Percentiles rank a stretch among this genome's conserved stretches.
phyloP scores from a whole-genome alignment of 345 rosid species.

The Physaria fendleri region DNA sequence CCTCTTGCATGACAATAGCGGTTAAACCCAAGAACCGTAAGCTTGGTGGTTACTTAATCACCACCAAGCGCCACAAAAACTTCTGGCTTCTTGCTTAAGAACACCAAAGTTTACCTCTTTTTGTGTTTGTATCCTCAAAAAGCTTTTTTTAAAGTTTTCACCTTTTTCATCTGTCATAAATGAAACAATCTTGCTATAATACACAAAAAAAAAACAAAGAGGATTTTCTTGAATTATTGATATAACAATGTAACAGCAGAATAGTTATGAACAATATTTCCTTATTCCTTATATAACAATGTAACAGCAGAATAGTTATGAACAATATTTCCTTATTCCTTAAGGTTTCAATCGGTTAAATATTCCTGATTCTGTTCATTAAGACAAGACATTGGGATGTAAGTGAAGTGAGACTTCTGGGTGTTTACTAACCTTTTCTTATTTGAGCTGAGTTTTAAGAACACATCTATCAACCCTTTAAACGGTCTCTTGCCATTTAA shows the following conservation, averaged over 20 bases:
- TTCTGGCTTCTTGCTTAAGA: conserved; percentile 88
- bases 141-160: background rate
- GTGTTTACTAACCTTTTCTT: conserved; percentile 5
- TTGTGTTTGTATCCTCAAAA: conserved; percentile 16
- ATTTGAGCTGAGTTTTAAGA: background rate
- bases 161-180: background rate
- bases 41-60: conserved; percentile 81
- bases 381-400: conserved; percentile 13
- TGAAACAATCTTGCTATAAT: conserved; percentile 10
- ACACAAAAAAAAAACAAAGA: background rate
- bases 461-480: no score
- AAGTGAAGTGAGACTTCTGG: conserved; percentile 9
- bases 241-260: conserved; percentile 24
- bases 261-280: conserved; percentile 22
- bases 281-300: conserved; percentile 17
- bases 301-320: conserved; percentile 25
- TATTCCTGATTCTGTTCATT: conserved; percentile 15
- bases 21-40: conserved; percentile 71
- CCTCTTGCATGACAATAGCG: conserved; percentile 81
- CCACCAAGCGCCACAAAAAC: conserved; percentile 81
- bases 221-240: conserved; percentile 5
- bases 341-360: conserved; percentile 1
- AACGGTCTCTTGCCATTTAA: no score
- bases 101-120: background rate
- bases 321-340: conserved; percentile 21